A percentile compares a stretch with the other conserved stretches of the same genome.
phyloP scores from a whole-genome alignment of 495 filamentous ascomycete genomes.

The Penicillium cinerascens region DNA sequence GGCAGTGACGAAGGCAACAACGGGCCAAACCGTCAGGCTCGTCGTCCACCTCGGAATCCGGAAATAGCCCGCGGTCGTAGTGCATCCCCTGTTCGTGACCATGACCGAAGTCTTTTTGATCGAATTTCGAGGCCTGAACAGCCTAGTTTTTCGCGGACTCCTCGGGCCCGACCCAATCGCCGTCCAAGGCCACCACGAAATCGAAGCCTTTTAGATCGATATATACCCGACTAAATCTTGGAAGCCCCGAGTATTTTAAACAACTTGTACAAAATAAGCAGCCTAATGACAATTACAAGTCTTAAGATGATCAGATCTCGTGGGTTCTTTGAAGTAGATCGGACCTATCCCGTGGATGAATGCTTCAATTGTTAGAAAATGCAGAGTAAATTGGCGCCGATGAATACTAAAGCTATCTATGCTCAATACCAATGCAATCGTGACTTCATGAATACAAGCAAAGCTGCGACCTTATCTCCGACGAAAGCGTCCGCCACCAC shows the following conservation, averaged over 20 bases:
- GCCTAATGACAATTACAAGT: constrained; percentile 2
- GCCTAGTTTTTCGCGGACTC: neutral
- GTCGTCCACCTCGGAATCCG: neutral
- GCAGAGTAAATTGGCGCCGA: constrained; percentile 2
- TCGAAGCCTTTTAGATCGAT: constrained; percentile 31
- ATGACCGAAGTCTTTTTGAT: constrained; percentile 16
- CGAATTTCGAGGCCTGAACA: constrained; percentile 26
- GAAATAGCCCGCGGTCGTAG: constrained; percentile 9
- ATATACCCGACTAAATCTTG: constrained; percentile 42
- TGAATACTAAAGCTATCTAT: constrained; percentile 13
- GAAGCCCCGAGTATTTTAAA: neutral
- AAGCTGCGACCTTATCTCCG: constrained; percentile 28
- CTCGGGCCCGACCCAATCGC: constrained; percentile 7
- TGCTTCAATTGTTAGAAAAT: neutral
- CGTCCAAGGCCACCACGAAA: constrained; percentile 27
- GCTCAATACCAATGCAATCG: constrained; percentile 29
- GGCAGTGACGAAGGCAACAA: neutral
- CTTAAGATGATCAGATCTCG: neutral
- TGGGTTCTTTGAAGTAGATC: neutral
- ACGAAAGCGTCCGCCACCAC: constrained; percentile 47
- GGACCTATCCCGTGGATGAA: neutral
- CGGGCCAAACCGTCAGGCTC: neutral
- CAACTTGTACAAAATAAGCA: neutral
- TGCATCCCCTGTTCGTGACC: constrained; percentile 24
- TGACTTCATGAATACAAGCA: constrained; percentile 25